These are phyloP conservation scores for Solanum pennellii DNA, from an alignment of 257 asterid species.

Conservation along the genomic window DNA sequence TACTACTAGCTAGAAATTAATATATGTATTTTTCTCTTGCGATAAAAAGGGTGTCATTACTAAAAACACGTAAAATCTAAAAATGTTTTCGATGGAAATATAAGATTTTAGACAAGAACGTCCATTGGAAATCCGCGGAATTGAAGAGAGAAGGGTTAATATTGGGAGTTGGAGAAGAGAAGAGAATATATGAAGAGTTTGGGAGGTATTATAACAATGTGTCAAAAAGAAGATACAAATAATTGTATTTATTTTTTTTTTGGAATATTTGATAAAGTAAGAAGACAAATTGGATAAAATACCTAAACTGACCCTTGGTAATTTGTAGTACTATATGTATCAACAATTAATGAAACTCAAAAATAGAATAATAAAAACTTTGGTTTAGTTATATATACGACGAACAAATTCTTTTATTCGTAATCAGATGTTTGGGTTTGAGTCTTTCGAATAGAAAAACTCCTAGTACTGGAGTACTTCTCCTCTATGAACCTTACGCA, in stretches of 20 bases:
- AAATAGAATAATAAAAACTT: neutral
- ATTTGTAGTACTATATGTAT: neutral
- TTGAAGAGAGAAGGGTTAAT: neutral
- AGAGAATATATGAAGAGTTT: neutral
- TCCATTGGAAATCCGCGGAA: neutral
- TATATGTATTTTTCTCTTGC: neutral
- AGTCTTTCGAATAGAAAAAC: neutral
- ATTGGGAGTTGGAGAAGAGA: neutral
- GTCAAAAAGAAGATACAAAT: neutral
- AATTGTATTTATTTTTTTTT: neutral
- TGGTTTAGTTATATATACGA: neutral
- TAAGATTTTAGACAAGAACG: neutral
- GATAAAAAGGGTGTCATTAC: neutral
- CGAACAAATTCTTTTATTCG: too few species aligned
- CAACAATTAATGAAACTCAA: neutral
- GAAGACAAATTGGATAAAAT: neutral
- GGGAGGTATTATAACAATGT: neutral
- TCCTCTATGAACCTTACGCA: rapidly evolving
- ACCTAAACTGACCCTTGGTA: neutral
- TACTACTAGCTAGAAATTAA: neutral
- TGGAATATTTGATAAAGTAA: neutral
- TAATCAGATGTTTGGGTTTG: neutral
- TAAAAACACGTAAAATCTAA: neutral
- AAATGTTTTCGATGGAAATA: neutral
- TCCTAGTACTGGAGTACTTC: neutral